Evolutionary conservation across 2,329 filamentous ascomycete genomes (phyloP).

Genomic region (Penicillium sp.): DNA sequence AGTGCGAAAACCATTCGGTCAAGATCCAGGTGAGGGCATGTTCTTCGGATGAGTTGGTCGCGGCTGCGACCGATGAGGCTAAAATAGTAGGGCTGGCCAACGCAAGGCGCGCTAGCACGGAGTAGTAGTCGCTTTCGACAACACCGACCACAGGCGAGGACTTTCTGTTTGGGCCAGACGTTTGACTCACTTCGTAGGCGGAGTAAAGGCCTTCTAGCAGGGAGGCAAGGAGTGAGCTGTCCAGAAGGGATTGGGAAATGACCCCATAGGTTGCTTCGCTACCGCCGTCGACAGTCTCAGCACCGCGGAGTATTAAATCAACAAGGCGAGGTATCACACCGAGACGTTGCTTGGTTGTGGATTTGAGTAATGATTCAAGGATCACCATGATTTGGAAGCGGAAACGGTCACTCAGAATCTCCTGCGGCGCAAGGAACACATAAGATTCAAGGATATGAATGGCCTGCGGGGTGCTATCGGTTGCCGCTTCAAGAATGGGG

Average conservation of each 20-base stretch:
- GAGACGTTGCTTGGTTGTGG: constrained; percentile 40
- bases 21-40: constrained; percentile 44
- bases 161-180: constrained; percentile 73
- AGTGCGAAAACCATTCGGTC: constrained; percentile 49
- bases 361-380: constrained; percentile 40
- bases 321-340: constrained; percentile 50
- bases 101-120: constrained; percentile 74
- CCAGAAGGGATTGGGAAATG: constrained; percentile 65
- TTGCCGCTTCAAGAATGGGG: constrained; percentile 65
- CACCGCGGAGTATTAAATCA: constrained; percentile 64
- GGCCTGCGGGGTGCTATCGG: constrained; percentile 60
- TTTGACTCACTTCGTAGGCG: constrained; percentile 71
- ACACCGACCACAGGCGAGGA: constrained; percentile 68
- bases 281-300: constrained; percentile 59
- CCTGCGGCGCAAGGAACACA: constrained; percentile 59
- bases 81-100: constrained; percentile 70
- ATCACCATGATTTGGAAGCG: constrained; percentile 39
- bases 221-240: constrained; percentile 60
- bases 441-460: constrained; percentile 69
- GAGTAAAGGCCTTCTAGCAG: constrained; percentile 66
- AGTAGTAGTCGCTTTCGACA: constrained; percentile 81
- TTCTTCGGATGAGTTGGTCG: constrained; percentile 35
- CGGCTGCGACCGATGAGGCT: constrained; percentile 49
- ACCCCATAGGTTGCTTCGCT: constrained; percentile 57
- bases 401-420: constrained; percentile 42